phyloP scores from a whole-genome alignment of 768 basidiomycete genomes.

The Tylopilus sp. region DNA sequence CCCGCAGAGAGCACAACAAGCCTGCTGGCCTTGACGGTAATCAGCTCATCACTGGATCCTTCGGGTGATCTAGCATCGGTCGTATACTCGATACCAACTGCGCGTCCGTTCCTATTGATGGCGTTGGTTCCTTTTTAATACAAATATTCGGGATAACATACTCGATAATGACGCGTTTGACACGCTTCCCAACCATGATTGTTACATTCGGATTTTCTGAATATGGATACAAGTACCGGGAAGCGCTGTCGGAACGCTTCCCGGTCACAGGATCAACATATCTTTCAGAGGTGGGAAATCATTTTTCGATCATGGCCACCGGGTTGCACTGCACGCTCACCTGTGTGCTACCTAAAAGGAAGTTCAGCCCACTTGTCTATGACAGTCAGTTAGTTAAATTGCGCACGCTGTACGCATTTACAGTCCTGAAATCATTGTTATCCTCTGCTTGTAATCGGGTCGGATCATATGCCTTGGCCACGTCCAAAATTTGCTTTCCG shows the following conservation, averaged over 20 bases:
- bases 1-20: constrained; percentile 52
- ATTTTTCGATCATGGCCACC: no score
- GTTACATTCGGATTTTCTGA: constrained; percentile 29
- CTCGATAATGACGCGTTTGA: constrained; percentile 9
- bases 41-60: neutral
- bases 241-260: constrained; percentile 30
- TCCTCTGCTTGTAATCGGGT: constrained; percentile 43
- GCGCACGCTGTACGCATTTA: constrained; percentile 25
- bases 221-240: constrained; percentile 36
- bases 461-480: constrained; percentile 46
- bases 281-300: constrained; percentile 29
- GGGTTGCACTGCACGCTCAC: constrained; percentile 9
- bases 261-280: constrained; percentile 50
- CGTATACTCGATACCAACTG: constrained; percentile 37
- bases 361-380: neutral
- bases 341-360: constrained; percentile 14
- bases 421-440: constrained; percentile 39
- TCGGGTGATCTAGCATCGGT: no score
- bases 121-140: no score
- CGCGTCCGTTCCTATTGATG: constrained; percentile 29
- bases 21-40: constrained; percentile 26
- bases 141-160: neutral
- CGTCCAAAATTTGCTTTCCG: constrained; percentile 46
- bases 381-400: neutral
- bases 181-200: constrained; percentile 26